phyloP scores from a whole-genome alignment of 345 rosid genomes.

The Rhodamnia argentea region DNA sequence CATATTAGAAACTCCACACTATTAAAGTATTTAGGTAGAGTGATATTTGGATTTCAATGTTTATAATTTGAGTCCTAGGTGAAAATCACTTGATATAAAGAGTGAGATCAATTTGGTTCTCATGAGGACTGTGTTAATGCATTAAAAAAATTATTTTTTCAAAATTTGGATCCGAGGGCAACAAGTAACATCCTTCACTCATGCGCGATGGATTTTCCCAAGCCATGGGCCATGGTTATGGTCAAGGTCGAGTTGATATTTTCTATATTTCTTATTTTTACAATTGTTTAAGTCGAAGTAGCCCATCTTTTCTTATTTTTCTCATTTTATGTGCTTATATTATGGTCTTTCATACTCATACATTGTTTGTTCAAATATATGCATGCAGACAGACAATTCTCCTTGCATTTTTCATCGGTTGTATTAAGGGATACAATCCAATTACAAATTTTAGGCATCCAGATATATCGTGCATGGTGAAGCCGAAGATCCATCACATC shows the following conservation, averaged over 20 bases:
- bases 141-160: background rate
- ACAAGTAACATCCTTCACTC: background rate
- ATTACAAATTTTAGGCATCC: background rate
- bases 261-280: background rate
- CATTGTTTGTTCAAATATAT: background rate
- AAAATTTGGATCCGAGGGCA: background rate
- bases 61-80: background rate
- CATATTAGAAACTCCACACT: fast-evolving
- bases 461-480: background rate
- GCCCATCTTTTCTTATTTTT: background rate
- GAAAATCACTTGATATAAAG: background rate
- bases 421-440: background rate
- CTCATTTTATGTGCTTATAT: background rate
- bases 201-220: too few relatives aligned
- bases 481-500: background rate
- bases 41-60: background rate
- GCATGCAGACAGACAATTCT: background rate
- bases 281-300: background rate
- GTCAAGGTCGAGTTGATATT: background rate
- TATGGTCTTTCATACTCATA: background rate
- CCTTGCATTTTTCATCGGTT: background rate
- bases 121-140: background rate
- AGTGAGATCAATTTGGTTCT: background rate
- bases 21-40: background rate
- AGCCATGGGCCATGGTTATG: too few relatives aligned